These are phyloP conservation scores for Amoebophrya sp. DNA, from an alignment of 169 alveolate species.

Conservation along the genomic window DNA sequence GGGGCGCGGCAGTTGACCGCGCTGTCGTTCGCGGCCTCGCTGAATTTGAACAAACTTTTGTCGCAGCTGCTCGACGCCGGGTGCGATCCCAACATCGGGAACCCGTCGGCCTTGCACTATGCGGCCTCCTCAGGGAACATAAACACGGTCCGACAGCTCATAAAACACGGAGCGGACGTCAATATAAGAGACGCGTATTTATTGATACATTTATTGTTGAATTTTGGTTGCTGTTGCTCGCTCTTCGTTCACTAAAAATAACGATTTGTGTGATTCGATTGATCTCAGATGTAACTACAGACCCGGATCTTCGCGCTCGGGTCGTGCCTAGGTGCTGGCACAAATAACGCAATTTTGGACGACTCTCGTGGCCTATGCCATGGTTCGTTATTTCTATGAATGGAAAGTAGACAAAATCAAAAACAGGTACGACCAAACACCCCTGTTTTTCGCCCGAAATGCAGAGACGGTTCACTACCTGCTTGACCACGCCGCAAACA, in stretches of 20 bases:
- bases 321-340: no score
- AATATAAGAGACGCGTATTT: not conserved
- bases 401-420: no score
- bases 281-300: no score
- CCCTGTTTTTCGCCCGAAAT: not conserved
- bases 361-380: no score
- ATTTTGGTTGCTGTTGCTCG: no score
- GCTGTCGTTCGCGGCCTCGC: not conserved
- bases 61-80: not conserved
- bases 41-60: not conserved
- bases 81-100: not conserved
- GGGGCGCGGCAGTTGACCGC: not conserved
- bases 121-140: not conserved
- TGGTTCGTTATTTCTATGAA: no score
- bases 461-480: slow-evolving; percentile 10
- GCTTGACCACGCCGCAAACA: not conserved
- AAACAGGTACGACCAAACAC: not conserved
- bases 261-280: no score
- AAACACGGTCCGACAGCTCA: not conserved
- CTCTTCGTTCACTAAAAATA: no score
- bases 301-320: no score
- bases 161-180: not conserved
- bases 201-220: no score
- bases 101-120: not conserved
- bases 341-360: no score